phyloP scores from a whole-genome alignment of 108 stramenopile species.

The Pseudonitzschia delicatissima region DNA sequence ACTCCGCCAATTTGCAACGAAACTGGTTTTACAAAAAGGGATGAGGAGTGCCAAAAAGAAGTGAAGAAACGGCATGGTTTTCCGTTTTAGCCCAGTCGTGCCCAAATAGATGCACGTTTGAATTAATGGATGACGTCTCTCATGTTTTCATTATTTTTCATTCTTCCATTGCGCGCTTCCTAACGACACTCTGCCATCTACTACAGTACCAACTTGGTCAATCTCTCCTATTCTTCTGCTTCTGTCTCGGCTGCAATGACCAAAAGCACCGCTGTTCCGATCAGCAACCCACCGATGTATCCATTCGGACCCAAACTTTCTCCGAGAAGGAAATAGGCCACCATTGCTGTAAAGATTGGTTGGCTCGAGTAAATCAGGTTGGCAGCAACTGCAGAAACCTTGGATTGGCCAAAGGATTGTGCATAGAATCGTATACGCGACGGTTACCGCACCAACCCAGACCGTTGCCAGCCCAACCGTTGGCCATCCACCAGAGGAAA shows the following conservation, averaged over 20 bases:
- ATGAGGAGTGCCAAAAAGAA: too few species aligned
- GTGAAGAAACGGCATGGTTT: neutral
- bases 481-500: neutral
- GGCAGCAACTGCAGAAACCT: conserved; percentile 67
- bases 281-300: conserved; percentile 62
- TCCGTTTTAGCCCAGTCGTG: neutral
- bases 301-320: conserved; percentile 60
- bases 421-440: conserved; percentile 85
- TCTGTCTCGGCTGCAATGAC: conserved; percentile 24
- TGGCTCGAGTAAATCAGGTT: conserved; percentile 87
- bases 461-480: conserved; percentile 38
- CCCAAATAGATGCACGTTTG: neutral
- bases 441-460: conserved; percentile 81
- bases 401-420: conserved; percentile 77
- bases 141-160: neutral
- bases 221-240: neutral
- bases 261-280: conserved; percentile 61
- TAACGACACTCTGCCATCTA: too few species aligned
- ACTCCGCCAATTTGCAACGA: too few species aligned
- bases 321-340: conserved; percentile 71
- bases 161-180: neutral
- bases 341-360: conserved; percentile 74
- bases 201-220: neutral
- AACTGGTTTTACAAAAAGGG: too few species aligned
- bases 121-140: neutral